A percentile compares a stretch with the other conserved stretches of the same genome.
Evolutionary conservation across 1,284 basidiomycete genomes (phyloP).

Genomic region (Farysia itapuensis): DNA sequence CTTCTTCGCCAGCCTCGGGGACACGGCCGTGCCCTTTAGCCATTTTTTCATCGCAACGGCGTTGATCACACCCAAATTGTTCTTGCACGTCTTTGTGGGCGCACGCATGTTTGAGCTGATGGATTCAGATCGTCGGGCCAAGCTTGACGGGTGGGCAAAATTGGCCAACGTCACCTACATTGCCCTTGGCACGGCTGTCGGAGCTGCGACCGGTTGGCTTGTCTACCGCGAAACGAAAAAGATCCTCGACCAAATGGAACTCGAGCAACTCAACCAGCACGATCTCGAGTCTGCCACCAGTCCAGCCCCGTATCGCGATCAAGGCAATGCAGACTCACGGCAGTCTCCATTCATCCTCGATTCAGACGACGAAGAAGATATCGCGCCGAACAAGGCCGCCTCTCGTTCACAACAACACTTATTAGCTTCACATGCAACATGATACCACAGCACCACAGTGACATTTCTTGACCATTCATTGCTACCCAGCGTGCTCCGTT

Average conservation of each 20-base stretch:
- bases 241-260: constrained; percentile 12
- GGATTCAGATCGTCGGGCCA: constrained; percentile 30
- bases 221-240: constrained; percentile 28
- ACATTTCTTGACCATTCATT: no score
- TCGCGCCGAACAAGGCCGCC: no score
- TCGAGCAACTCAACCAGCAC: constrained; percentile 8
- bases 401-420: no score
- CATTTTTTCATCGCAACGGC: constrained; percentile 48
- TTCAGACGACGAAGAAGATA: constrained; percentile 6
- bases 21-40: constrained; percentile 26
- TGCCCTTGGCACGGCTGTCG: constrained; percentile 12
- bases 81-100: constrained; percentile 54
- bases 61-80: constrained; percentile 51
- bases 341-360: constrained; percentile 22
- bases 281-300: no score
- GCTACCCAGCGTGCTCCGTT: no score
- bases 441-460: no score
- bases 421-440: no score
- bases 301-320: no score
- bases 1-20: constrained; percentile 31
- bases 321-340: no score
- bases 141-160: constrained; percentile 27
- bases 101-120: constrained; percentile 48
- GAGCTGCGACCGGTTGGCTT: constrained; percentile 26
- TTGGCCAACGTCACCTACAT: constrained; percentile 39